phyloP scores from a whole-genome alignment of 1,139 yeast species.

The Suhomyces panamericanus region DNA sequence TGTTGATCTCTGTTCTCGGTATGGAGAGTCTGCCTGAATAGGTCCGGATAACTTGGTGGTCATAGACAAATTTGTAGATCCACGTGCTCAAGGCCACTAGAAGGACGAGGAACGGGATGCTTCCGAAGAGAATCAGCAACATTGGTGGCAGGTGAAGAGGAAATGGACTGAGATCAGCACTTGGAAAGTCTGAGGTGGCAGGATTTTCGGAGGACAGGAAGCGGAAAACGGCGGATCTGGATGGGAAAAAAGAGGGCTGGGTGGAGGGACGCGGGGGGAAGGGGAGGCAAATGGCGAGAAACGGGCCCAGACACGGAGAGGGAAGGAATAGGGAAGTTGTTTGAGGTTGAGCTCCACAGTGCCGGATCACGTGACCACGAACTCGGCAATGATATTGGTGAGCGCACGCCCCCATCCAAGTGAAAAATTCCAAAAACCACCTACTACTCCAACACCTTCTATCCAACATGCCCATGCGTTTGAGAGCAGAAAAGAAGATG shows the following conservation, averaged over 20 bases:
- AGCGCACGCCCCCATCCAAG: neutral
- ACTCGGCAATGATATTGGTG: neutral
- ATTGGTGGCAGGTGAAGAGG: neutral
- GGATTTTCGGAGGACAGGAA: neutral
- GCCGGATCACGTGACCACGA: neutral
- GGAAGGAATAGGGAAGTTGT: neutral
- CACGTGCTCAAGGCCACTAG: constrained; percentile 21
- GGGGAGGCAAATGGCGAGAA: too few species aligned
- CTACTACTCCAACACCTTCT: constrained; percentile 1
- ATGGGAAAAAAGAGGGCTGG: neutral
- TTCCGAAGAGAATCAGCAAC: constrained; percentile 11
- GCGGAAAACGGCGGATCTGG: neutral
- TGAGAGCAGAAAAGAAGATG: constrained; percentile 52
- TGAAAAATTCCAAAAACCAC: constrained; percentile 6
- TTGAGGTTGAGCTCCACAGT: neutral
- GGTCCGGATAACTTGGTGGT: constrained; percentile 27
- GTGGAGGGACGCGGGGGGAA: too few species aligned
- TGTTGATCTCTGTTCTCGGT: constrained; percentile 24
- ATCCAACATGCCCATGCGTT: constrained; percentile 42
- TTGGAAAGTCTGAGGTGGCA: neutral
- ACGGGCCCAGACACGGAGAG: too few species aligned
- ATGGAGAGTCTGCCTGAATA: constrained; percentile 21
- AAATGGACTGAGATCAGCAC: neutral
- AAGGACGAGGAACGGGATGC: constrained; percentile 17
- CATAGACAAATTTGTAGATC: constrained; percentile 26